Percentiles rank a stretch among this genome's conserved stretches.
phyloP scores from a whole-genome alignment of 2,329 filamentous ascomycete genomes.

The Hymenoscyphus linearis region DNA sequence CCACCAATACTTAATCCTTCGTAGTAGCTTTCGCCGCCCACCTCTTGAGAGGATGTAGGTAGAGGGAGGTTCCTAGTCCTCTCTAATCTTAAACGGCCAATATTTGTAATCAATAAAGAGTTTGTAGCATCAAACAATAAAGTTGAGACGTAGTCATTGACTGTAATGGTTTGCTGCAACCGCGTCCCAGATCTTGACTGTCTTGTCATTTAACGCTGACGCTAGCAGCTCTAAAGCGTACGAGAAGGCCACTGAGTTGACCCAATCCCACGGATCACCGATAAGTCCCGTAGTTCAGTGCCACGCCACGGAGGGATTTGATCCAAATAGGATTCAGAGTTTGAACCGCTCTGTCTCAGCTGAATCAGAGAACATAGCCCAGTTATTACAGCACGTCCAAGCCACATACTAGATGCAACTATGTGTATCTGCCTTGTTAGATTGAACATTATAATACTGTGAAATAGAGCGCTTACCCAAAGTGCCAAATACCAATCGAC shows the following conservation, averaged over 20 bases:
- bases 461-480: no score
- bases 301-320: background rate
- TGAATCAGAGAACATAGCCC: no score
- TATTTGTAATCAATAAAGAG: conserved; percentile 15
- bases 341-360: no score
- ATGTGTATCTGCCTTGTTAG: no score
- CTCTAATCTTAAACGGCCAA: conserved; percentile 14
- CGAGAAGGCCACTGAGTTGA: conserved; percentile 13
- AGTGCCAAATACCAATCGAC: no score
- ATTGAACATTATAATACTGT: no score
- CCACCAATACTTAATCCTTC: conserved; percentile 14
- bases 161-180: conserved; percentile 8
- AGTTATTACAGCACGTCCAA: no score
- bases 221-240: conserved; percentile 12
- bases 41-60: conserved; percentile 14
- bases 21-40: conserved; percentile 9
- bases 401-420: no score
- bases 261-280: conserved; percentile 1
- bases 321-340: no score
- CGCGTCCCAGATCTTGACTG: conserved; percentile 4
- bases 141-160: conserved; percentile 14
- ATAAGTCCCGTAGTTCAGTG: background rate
- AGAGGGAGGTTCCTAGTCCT: conserved; percentile 7
- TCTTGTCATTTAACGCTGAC: conserved; percentile 13
- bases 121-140: conserved; percentile 16